Evolutionary conservation across 176 grass and related monocot genomes (phyloP), one percentile per base, ranked within the genome.

Genomic region (Phragmites australis): DNA sequence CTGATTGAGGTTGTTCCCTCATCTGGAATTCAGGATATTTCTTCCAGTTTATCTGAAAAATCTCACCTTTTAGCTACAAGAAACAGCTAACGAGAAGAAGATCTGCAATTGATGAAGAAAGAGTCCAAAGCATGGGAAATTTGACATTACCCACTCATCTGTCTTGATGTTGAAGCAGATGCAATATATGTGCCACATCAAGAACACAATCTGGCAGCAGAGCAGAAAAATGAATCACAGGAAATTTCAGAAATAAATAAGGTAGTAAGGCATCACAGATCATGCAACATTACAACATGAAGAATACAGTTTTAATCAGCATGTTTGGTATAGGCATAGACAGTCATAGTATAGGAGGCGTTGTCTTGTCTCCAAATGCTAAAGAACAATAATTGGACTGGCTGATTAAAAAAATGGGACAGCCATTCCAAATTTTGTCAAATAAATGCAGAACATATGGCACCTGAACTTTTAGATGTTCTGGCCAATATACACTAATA

Each of bases 11-110:
- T 9, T 87, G 78, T 68, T 81, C 64, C 65, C 79, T 87, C 81
- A 89, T 86, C 84, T 90, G 90, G 71, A 99, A 93, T 86, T 99
- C 92, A 86, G 96, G 90, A 48, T 93, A 95, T 78, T 83, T 95
- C 88, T 87, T 93, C 92, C 96, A 99, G 89, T 99, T 95, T 76
- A 99, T 95, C 96, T 95, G 91, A 76, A 87, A 90, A 89, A 89
- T 86, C 83, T 80, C 77, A 91, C 81, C 72, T 87, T 83, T 88
- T 82, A 91, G 69, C 81, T 88, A 86, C 25, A 68, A 76, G 68
- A 85, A 92, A 88, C 68, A 74, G 61, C 70, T 81, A 83, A 86
- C 54, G 63, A 67, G 75, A 90, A 79, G 76, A 79, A 53, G 44
- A 75, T 85, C 89, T 56, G 85, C 69, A 91, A 87, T 83, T 86